Conservation (phyloP, 345 rosid genomes). For the Salix brachista region DNA sequence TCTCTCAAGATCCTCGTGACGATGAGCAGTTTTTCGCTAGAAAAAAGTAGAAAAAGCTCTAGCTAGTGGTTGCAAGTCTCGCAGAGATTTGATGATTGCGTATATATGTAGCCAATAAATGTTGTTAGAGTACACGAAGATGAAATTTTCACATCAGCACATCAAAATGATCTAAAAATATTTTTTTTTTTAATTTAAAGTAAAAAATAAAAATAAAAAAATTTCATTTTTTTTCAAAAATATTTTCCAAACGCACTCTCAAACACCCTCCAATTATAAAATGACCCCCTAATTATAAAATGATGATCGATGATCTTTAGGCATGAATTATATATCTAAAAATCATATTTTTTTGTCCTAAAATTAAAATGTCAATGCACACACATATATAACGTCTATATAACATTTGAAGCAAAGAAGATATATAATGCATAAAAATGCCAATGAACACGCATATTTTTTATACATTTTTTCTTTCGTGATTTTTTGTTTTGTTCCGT, state of each 20-base stretch:
- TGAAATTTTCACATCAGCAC: not conserved
- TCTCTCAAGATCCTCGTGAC: slow-evolving; percentile 33
- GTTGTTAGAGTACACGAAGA: not conserved
- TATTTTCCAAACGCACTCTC: too few species aligned
- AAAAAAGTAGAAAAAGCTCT: slow-evolving; percentile 7
- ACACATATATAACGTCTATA: too few species aligned
- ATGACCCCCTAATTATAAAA: not conserved
- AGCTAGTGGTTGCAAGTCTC: slow-evolving; percentile 16
- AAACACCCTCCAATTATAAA: not conserved
- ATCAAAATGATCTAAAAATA: too few species aligned
- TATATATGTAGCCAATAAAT: not conserved
- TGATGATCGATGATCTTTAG: not conserved
- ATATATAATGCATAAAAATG: too few species aligned
- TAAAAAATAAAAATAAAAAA: too few species aligned
- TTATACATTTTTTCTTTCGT: too few species aligned
- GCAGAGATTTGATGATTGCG: not conserved
- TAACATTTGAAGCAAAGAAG: too few species aligned
- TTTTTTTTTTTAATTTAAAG: too few species aligned
- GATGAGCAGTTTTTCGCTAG: slow-evolving; percentile 7
- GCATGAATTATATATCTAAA: not conserved
- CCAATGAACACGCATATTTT: too few species aligned
- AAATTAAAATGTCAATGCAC: too few species aligned
- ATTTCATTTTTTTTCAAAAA: too few species aligned
- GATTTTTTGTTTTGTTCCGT: too few species aligned
- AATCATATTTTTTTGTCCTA: not conserved